Evolutionary conservation across 2,329 filamentous ascomycete species (phyloP), one percentile per base, ranked within the genome.

Genomic region (Xylaria sp.): DNA sequence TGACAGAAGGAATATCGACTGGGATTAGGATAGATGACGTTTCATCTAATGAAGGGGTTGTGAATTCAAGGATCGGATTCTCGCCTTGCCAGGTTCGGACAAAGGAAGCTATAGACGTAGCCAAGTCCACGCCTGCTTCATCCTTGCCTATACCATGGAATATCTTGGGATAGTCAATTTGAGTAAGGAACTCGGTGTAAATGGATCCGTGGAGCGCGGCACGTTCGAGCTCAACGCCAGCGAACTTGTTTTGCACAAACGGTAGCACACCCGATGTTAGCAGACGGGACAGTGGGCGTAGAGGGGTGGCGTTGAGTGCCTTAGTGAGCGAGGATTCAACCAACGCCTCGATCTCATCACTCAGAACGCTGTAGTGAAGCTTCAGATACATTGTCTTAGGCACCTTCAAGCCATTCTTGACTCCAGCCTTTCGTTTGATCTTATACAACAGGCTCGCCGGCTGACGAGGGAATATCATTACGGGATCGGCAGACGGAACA

Each of bases 1-100:
- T 85, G 1, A 96, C 80, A 1, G 88, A 86, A 0, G 93, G 93
- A 1, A 99, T 85, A 60, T 96, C 91, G 11, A 99, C 92, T 0
- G 92, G 90, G 56, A 99, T 95, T 35, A 89, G 79, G 66, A 99
- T 92, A 10, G 85, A 86, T 18, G 82, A 81, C 62, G 73, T 79
- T 18, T 81, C 76, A 19, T 74, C 54, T 30, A 73, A 69, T 47
- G 76, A 67, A 1, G 64, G 62, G 46, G 74, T 68, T 4, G 62
- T 64, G 0, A 78, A 62, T 1, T 50, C 18, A 1, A 80, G 60
- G 2, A 59, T 69, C 1, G 72, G 70, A 54, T 78, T 68, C 34
- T 68, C 57, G 4, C 61, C 64, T 44, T 76, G 71, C 76, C 78
- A 80, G 8, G 60, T 61, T n/a, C 58, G 63, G 9, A 81, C 63